These are phyloP conservation scores for Cutaneotrichosporon sp. DNA, from an alignment of 1,284 basidiomycete genomes.

Conservation along the genomic window DNA sequence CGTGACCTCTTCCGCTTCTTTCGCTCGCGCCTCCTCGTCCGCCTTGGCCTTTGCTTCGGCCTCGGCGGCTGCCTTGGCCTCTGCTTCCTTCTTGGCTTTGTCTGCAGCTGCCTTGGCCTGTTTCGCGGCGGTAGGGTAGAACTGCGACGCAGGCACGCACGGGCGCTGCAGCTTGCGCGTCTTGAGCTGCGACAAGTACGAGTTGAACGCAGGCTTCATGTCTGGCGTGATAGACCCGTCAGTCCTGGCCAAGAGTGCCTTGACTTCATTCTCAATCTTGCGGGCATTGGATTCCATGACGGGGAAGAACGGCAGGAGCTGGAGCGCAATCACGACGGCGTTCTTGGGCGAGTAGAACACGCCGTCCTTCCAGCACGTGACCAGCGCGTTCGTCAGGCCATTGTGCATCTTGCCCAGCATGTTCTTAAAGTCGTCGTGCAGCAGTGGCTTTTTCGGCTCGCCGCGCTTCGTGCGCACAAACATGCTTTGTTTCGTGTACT, in stretches of 20 bases:
- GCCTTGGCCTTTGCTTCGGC: conserved; percentile 9
- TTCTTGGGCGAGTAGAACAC: conserved; percentile 72
- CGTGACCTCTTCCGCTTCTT: conserved; percentile 1
- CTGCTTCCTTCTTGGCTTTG: neutral
- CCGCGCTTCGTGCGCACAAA: conserved; percentile 54
- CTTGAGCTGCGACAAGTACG: conserved; percentile 30
- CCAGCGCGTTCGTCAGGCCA: conserved; percentile 52
- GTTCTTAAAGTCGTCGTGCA: conserved; percentile 65
- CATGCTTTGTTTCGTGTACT: conserved; percentile 55
- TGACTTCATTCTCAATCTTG: conserved; percentile 60
- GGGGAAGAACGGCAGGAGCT: conserved; percentile 82
- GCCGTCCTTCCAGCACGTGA: neutral
- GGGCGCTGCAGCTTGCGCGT: conserved; percentile 25
- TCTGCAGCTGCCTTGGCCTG: neutral
- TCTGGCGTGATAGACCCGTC: conserved; percentile 29
- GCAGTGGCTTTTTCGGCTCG: conserved; percentile 49
- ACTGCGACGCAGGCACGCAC: conserved; percentile 22
- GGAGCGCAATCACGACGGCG: conserved; percentile 79
- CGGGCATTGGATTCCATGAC: conserved; percentile 55
- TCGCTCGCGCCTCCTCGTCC: neutral
- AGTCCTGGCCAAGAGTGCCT: conserved; percentile 63
- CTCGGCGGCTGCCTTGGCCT: conserved; percentile 12
- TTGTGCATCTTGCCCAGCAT: conserved; percentile 77
- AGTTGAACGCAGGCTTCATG: conserved; percentile 30
- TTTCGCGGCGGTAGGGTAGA: conserved; percentile 13